phyloP scores from a whole-genome alignment of 2,329 filamentous ascomycete species.

The Apiospora saccharicola region DNA sequence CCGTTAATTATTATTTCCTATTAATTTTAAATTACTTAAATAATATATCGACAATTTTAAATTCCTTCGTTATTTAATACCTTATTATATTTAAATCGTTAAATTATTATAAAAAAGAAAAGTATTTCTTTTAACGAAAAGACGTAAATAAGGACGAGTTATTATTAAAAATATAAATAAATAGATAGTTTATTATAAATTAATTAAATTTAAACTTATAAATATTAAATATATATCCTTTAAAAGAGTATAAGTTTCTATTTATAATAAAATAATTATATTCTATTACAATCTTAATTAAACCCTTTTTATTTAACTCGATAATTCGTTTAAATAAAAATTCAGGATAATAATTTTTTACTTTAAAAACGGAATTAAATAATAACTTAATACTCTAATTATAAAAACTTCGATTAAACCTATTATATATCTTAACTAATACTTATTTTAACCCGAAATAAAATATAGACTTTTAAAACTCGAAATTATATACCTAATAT shows the following conservation, averaged over 20 bases:
- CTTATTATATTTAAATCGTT: neutral
- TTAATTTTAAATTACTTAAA: neutral
- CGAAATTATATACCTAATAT: neutral
- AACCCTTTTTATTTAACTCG: neutral
- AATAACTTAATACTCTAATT: neutral
- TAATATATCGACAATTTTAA: neutral
- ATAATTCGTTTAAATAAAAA: too few relatives aligned
- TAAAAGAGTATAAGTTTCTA: neutral
- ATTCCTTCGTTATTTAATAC: neutral
- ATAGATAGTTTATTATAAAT: neutral
- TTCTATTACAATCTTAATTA: neutral
- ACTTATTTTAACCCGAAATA: neutral
- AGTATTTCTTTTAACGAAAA: neutral
- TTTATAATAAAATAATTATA: neutral
- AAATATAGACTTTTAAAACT: neutral
- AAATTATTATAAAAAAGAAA: neutral
- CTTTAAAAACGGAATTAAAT: too few relatives aligned
- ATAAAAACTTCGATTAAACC: neutral
- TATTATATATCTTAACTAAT: neutral
- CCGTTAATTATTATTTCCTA: neutral
- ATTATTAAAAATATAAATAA: neutral
- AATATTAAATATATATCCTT: neutral
- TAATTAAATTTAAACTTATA: neutral
- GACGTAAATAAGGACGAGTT: neutral
- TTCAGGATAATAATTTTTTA: too few relatives aligned